Evolutionary conservation across 1,139 yeast species (phyloP).

Genomic region (Scheffersomyces illinoinensis): DNA sequence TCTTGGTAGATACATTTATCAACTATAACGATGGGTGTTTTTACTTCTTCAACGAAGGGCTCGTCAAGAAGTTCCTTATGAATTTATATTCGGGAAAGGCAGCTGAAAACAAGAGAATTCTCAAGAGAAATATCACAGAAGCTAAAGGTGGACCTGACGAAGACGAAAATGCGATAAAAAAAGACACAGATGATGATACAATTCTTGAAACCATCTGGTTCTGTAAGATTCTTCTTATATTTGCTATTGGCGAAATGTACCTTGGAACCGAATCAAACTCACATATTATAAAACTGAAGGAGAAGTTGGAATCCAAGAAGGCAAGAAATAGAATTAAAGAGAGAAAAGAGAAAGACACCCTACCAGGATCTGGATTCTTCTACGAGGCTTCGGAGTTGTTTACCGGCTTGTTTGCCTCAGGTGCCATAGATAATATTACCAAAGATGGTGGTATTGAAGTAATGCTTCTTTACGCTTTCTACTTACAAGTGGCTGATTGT

Average conservation of each 20-base stretch:
- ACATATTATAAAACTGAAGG: conserved; percentile 39
- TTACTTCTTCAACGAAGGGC: conserved; percentile 81
- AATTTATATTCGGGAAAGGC: conserved; percentile 55
- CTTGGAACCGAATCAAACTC: conserved; percentile 63
- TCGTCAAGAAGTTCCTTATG: conserved; percentile 64
- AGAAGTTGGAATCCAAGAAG: conserved; percentile 27
- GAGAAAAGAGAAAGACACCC: conserved; percentile 30
- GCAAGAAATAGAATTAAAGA: conserved; percentile 7
- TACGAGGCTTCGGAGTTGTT: conserved; percentile 75
- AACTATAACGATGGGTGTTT: conserved; percentile 84
- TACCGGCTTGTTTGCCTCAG: conserved; percentile 73
- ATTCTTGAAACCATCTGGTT: conserved; percentile 78
- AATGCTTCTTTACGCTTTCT: conserved; percentile 73
- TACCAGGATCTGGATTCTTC: conserved; percentile 78
- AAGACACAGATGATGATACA: conserved; percentile 54
- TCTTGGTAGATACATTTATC: conserved; percentile 72
- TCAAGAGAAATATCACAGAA: conserved; percentile 35
- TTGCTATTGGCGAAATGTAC: conserved; percentile 87
- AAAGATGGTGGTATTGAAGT: conserved; percentile 86
- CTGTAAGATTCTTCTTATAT: conserved; percentile 70
- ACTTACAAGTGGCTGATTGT: conserved; percentile 82
- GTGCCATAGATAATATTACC: conserved; percentile 75
- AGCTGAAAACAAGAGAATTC: conserved; percentile 39
- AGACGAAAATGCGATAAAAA: conserved; percentile 45
- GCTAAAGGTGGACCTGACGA: conserved; percentile 25